Percentiles rank a stretch among this genome's conserved stretches.
Conservation (phyloP, 148 eudicot genomes). For the Silene conica region DNA sequence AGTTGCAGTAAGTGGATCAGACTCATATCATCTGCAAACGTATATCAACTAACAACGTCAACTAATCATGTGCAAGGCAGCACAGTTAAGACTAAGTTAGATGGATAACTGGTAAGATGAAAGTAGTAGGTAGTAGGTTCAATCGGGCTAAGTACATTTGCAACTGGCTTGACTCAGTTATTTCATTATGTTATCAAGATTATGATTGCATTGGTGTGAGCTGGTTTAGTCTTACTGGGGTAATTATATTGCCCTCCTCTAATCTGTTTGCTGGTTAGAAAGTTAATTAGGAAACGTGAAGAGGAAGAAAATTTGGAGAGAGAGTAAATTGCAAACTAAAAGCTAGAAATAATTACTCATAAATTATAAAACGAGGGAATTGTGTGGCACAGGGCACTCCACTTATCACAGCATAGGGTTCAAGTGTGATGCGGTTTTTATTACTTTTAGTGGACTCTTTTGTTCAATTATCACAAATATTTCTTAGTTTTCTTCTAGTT, state of each 20-base stretch:
- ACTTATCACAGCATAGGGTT: neutral
- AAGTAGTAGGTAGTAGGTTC: neutral
- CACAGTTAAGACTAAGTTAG: neutral
- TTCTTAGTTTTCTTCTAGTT: neutral
- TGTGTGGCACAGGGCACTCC: neutral
- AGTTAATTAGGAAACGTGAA: too few relatives aligned
- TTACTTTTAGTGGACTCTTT: neutral
- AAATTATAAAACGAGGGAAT: neutral
- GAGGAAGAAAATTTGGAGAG: neutral
- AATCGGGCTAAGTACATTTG: neutral
- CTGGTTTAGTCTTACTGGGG: neutral
- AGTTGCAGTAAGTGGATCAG: neutral
- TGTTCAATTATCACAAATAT: neutral
- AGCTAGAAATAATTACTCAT: neutral
- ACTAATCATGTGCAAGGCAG: neutral
- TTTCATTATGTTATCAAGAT: slow-evolving; percentile 2
- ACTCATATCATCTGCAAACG: neutral
- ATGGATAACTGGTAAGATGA: neutral
- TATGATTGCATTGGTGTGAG: neutral
- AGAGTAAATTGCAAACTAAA: neutral
- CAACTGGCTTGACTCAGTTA: neutral
- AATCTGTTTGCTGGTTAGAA: neutral
- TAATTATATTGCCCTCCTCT: neutral
- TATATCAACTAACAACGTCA: neutral
- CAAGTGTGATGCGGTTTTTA: neutral